These are phyloP conservation scores for Eucalyptus polybractea DNA, from an alignment of 345 rosid species.

Conservation along the genomic window DNA sequence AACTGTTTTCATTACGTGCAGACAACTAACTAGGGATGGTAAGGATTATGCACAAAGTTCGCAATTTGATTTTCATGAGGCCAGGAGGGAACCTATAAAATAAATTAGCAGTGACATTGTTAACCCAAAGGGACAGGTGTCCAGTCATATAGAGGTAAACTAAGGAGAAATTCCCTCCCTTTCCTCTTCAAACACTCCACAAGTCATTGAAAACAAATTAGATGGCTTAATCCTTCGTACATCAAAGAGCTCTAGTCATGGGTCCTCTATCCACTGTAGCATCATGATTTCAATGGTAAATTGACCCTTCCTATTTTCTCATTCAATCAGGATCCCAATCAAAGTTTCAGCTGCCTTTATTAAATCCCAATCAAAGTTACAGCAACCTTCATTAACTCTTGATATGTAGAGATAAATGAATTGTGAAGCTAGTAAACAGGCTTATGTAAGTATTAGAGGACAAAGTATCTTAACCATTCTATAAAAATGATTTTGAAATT, in stretches of 20 bases:
- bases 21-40: background rate
- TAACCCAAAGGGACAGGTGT: background rate
- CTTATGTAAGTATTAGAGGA: background rate
- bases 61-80: background rate
- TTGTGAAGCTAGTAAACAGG: background rate
- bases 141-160: background rate
- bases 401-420: background rate
- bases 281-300: background rate
- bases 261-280: background rate
- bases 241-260: background rate
- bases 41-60: background rate
- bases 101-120: background rate
- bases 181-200: background rate
- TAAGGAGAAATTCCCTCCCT: background rate
- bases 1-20: background rate
- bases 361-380: background rate
- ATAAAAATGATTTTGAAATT: background rate
- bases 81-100: background rate
- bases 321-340: background rate
- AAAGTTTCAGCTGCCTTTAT: background rate
- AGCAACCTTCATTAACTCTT: background rate
- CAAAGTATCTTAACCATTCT: background rate
- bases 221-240: background rate
- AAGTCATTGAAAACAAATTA: background rate
- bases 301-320: background rate